Base-by-base conservation (phyloP, 768 basidiomycete species). In the Tulasnella sp. region DNA sequence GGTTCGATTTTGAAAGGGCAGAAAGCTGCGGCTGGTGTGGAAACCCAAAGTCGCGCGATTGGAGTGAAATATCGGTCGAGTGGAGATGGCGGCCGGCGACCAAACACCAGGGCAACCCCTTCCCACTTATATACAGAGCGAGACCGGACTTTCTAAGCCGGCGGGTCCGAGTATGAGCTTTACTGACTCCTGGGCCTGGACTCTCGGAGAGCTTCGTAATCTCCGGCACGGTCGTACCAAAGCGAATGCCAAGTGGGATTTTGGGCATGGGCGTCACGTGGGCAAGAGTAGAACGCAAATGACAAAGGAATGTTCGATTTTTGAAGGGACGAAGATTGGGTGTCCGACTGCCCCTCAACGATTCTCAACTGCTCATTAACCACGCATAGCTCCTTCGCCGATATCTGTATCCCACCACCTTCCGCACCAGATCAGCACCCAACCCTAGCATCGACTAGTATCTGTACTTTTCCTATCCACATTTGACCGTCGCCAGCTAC, bases 361-460 rank as follows among this genome's bases (percentile, higher is more conserved):
- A 68, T 68, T 68, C 62, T 36, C 62, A 68, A 68, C 62, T 68
- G 62, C 62, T 68, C 62, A 68, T 68, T 68, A 68, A 36, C 62
- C 62, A 68, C 62, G 62, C 62, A 6, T 18, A 68, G 62, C 62
- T 68, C 62, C 19, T 68, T 31, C 62, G 12, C 62, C 62, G 62
- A 36, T 36, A 36, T 68, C 62, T 36, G 16, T 68, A 68, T 36
- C 62, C 62, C 62, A 36, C 19, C 62, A 18, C 62, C 62, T 27
- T 68, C 62, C 62, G 7, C 62, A 36, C 27, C 14, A 68, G 31
- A 6, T 24, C 62, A 31, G 2, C 62, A 36, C 31, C 34, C 62
- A 68, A 16, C 27, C 5, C 31, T 34, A 31, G 10, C 62, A 68
- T 27, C 62, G 27, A 36, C 62, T 68, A 10, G 34, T 68, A 68